Evolutionary conservation across 805 yeast species (phyloP).

Genomic region (Lachancea meyersii): DNA sequence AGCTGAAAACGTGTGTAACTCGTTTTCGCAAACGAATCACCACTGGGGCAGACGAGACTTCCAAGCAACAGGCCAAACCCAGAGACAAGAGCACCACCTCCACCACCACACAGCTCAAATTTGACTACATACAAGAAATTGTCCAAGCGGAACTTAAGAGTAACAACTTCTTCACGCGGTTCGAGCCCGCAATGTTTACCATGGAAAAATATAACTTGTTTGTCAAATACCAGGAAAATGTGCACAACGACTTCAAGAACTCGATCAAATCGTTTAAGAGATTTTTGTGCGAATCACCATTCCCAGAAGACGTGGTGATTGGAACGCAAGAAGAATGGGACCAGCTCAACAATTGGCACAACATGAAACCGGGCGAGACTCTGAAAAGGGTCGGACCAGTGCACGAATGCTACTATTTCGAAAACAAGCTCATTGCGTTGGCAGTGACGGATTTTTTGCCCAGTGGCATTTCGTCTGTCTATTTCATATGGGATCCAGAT

Average conservation of each 20-base stretch:
- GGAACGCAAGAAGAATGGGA: constrained; percentile 26
- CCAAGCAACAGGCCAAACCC: not conserved
- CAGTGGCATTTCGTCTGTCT: constrained; percentile 70
- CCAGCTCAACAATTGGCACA: constrained; percentile 36
- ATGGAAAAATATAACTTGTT: constrained; percentile 57
- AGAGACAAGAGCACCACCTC: constrained; percentile 1
- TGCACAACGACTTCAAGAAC: constrained; percentile 60
- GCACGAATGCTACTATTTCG: constrained; percentile 72
- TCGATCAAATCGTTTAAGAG: constrained; percentile 45
- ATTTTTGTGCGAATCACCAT: constrained; percentile 69
- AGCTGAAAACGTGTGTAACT: constrained; percentile 59
- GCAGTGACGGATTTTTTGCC: constrained; percentile 77
- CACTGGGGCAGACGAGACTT: not conserved
- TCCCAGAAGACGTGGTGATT: constrained; percentile 29
- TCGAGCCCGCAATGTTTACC: constrained; percentile 48
- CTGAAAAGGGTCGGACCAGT: constrained; percentile 47
- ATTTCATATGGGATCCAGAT: constrained; percentile 85
- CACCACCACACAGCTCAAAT: constrained; percentile 4
- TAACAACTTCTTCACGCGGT: constrained; percentile 35
- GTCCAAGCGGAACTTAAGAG: constrained; percentile 34
- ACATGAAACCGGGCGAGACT: constrained; percentile 13
- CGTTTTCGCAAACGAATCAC: constrained; percentile 39
- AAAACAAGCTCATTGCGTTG: constrained; percentile 60
- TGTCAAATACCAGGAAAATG: constrained; percentile 59
- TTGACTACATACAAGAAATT: constrained; percentile 33